Evolutionary conservation across 768 basidiomycete genomes (phyloP), one percentile per base, ranked within the genome.

Genomic region (Amanita exitialis): DNA sequence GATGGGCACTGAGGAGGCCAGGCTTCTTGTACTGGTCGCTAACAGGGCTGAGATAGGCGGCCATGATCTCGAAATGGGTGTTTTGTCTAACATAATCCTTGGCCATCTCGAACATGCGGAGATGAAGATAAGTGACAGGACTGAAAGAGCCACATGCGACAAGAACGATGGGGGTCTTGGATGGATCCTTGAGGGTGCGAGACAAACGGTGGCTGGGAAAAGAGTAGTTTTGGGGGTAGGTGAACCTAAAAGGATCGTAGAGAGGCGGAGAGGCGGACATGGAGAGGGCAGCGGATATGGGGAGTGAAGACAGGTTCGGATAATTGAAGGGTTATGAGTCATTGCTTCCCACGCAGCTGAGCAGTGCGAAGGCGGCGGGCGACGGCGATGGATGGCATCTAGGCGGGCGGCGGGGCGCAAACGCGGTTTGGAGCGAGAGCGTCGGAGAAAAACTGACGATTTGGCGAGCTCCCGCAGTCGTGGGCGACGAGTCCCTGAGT

Each of bases 81-180:
- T 93, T 90, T 59, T 92, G 88, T 47, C 90, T 82, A 48, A 89
- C 81, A 61, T 92, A 93, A 73, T 98, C 96, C 69, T 86, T 88
- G 51, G 95, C 96, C 96, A 99, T 98, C 65, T 98, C 96, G 68
- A 98, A 99, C 93, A 99, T 97, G 58, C 96, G 89, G 55, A 97
- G 80, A 62, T 96, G 93, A 47, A 95, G 86, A 62, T 93, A 95
- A n/a, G 94, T 96, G 55, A 96, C 87, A 9, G 95, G 95, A 60
- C 90, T 94, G 79, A 97, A 97, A 50, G 91, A 95, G 25, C 95
- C 96, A 62, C 96, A 99, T 42, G 92, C 96, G 53, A 99, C 91
- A 55, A 96, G 83, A 50, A 93, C 89, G 58, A 96, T 70, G n/a
- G 92, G 95, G 6, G 83, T 83, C 68, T 86, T 90, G 18, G 66